Base-by-base conservation (phyloP, 1,284 basidiomycete species). In the Microbotryomycetes sp. region DNA sequence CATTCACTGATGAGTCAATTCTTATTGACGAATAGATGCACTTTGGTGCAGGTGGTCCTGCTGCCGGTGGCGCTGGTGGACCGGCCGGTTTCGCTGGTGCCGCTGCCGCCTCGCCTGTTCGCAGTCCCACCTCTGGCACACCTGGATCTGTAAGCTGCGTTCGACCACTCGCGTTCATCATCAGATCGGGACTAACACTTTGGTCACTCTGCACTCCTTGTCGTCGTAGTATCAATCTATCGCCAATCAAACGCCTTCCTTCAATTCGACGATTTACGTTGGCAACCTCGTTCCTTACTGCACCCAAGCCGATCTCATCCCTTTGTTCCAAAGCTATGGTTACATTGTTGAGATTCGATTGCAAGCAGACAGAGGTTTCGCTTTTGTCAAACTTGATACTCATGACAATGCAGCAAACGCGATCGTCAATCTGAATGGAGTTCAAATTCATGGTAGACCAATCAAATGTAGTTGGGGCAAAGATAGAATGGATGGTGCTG, bases 401-500 rank as follows among this genome's bases (percentile, higher is more conserved):
- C 94, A 97, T 76, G 92, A 96, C 76, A 92, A 96, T 74, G 94
- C 94, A 56, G 92, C 94, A 14, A 87, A 91, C 84, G 94, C 94
- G 29, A 97, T 98, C 73, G 87, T 92, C 65, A 89, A 94, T 73
- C 80, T 97, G 58, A 90, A 93, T 76, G 92, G 93, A 58, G 88
- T 91, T 77, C 88, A 91, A 81, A 88, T 97, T 30, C 94, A 97
- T 72, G 93, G 93, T 54, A 80, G 94, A 49, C 91, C 91, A 15
- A 88, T 97, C 80, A 94, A 96, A 77, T 94, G 91, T 77, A 92
- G 90, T 69, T 98, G 94, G 94, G 94, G 94, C 65, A 97, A 97
- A 78, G 93, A 97, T 75, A 57, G 58, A 47, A 51, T 49, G 16
- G 66, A 58, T 16, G 59, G 54, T 1, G 47, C 30, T 22, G 42